A percentile compares a stretch with the other conserved stretches of the same genome.
These are phyloP conservation scores for Cucumis hystrix DNA, from an alignment of 306 rosid species.

Conservation along the genomic window DNA sequence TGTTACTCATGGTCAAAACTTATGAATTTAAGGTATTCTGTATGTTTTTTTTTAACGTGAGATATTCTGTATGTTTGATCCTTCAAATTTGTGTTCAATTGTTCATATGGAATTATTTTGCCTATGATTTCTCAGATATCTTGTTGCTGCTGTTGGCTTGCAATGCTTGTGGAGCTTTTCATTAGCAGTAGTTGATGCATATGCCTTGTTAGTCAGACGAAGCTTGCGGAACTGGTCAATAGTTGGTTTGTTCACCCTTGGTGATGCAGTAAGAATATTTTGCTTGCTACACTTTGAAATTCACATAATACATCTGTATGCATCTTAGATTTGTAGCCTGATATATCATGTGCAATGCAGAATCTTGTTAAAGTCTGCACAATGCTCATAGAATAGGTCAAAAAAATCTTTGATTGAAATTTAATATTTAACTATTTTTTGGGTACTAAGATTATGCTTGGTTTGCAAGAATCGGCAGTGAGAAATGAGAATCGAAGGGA, in stretches of 20 bases:
- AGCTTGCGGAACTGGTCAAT: conserved; percentile 17
- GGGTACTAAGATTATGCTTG: neutral
- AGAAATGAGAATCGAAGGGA: neutral
- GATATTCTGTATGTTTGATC: neutral
- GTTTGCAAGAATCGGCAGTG: neutral
- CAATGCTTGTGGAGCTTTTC: conserved; percentile 36
- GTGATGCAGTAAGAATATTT: conserved; percentile 26
- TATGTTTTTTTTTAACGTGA: neutral
- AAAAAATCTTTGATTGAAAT: neutral
- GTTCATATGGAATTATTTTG: neutral
- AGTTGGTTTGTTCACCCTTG: conserved; percentile 21
- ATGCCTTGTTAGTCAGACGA: conserved; percentile 25
- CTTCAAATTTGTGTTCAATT: neutral
- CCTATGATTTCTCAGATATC: conserved; percentile 14
- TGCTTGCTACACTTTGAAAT: neutral
- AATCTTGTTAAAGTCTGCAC: neutral
- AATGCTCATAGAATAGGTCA: neutral
- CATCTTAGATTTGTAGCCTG: neutral
- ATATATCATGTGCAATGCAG: neutral
- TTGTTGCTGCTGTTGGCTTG: conserved; percentile 33
- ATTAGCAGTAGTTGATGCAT: conserved; percentile 25
- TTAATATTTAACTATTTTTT: neutral
- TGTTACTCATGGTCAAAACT: neutral
- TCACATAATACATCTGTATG: neutral
- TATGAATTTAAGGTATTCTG: neutral